phyloP scores from a whole-genome alignment of 768 basidiomycete genomes.

The Lyophyllum semitale region DNA sequence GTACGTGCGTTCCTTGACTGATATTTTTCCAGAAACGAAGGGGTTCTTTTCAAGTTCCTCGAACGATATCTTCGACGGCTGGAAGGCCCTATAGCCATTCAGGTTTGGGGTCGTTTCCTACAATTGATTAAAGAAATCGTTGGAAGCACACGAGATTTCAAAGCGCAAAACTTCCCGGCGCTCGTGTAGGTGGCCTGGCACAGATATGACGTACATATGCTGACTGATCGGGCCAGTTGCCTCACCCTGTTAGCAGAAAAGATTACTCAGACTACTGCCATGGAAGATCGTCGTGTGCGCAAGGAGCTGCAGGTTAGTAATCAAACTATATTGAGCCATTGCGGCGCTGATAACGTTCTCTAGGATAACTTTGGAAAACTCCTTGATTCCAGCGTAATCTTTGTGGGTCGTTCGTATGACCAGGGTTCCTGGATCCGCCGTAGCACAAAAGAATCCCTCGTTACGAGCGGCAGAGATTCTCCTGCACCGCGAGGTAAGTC shows the following conservation, averaged over 20 bases:
- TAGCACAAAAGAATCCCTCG: slow-evolving; percentile 59
- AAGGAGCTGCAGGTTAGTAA: slow-evolving; percentile 80
- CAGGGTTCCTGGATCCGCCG: slow-evolving; percentile 81
- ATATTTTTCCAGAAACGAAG: slow-evolving; percentile 56
- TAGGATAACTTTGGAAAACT: slow-evolving; percentile 87
- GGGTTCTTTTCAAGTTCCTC: slow-evolving; percentile 79
- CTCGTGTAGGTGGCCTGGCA: slow-evolving; percentile 56
- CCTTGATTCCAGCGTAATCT: slow-evolving; percentile 74
- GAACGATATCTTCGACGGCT: slow-evolving; percentile 82
- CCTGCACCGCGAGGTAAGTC: slow-evolving; percentile 50
- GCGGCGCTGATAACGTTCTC: background rate
- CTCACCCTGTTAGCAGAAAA: slow-evolving; percentile 80
- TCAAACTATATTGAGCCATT: background rate
- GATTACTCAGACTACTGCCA: slow-evolving; percentile 83
- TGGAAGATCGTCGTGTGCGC: slow-evolving; percentile 86
- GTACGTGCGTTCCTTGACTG: background rate
- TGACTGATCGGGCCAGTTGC: slow-evolving; percentile 48
- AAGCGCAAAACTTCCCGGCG: slow-evolving; percentile 67
- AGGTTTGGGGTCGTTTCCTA: slow-evolving; percentile 85
- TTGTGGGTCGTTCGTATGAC: slow-evolving; percentile 74
- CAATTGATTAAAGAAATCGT: slow-evolving; percentile 78
- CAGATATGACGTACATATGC: slow-evolving; percentile 3
- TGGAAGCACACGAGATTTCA: slow-evolving; percentile 66
- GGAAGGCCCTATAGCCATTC: slow-evolving; percentile 89
- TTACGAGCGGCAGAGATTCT: slow-evolving; percentile 71